Conservation (phyloP, 345 rosid genomes). For the Noccaea bulbosa region DNA sequence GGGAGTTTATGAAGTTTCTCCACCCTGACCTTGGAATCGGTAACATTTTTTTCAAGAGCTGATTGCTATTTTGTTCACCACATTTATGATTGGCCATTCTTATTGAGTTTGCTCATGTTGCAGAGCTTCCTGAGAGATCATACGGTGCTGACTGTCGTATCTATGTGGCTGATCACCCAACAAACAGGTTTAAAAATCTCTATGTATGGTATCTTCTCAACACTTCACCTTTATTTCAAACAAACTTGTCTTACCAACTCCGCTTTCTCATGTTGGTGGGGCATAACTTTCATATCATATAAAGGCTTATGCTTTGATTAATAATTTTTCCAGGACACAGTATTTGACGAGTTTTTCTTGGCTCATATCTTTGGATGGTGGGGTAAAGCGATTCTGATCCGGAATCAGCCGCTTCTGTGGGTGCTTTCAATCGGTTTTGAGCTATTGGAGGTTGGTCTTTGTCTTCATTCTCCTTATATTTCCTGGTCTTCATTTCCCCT, state of each 20-base stretch:
- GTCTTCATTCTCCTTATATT: neutral
- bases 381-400: constrained; percentile 97
- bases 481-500: constrained; percentile 7
- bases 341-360: constrained; percentile 92
- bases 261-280: constrained; percentile 17
- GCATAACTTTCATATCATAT: constrained; percentile 20
- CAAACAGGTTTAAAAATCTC: constrained; percentile 99
- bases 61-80: constrained; percentile 8
- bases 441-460: constrained; percentile 84
- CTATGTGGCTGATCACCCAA: constrained; percentile 78
- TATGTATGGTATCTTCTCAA: constrained; percentile 91
- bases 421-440: constrained; percentile 97
- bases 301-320: constrained; percentile 33
- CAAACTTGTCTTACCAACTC: constrained; percentile 17
- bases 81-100: neutral
- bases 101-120: constrained; percentile 38
- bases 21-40: constrained; percentile 97
- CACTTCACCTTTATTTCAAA: constrained; percentile 18
- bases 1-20: constrained; percentile 97
- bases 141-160: constrained; percentile 98
- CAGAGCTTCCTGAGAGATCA: constrained; percentile 98
- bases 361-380: constrained; percentile 99
- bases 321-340: constrained; percentile 62
- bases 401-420: constrained; percentile 98
- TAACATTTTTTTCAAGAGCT: constrained; percentile 47